A percentile compares a stretch with the other conserved stretches of the same genome.
These are phyloP conservation scores for Maudiozyma saulgeensis DNA, from an alignment of 805 yeast species.

Conservation along the genomic window DNA sequence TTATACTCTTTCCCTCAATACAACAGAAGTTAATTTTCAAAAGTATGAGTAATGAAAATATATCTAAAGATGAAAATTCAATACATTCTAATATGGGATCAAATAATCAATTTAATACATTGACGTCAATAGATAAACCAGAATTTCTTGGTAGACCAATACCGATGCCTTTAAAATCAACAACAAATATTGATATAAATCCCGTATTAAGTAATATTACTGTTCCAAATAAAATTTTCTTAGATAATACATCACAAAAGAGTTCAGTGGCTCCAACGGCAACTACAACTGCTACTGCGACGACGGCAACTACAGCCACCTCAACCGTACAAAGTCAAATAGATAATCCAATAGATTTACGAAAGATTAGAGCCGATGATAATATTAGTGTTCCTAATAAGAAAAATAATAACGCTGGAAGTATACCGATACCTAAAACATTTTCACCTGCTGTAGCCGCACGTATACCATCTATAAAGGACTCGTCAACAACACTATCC, in stretches of 20 bases:
- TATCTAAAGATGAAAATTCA: not conserved
- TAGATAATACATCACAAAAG: not conserved
- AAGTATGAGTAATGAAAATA: not conserved
- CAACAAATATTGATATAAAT: constrained; percentile 24
- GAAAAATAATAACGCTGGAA: not conserved
- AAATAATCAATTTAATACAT: not conserved
- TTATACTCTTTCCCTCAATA: too few species aligned
- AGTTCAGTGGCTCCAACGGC: not conserved
- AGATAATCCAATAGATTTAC: not conserved
- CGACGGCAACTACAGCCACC: not conserved
- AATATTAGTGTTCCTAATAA: not conserved
- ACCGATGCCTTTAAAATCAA: constrained; percentile 19
- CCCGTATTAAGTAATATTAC: constrained; percentile 24
- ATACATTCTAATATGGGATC: not conserved
- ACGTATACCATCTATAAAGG: not conserved
- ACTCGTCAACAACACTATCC: not conserved
- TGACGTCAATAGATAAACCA: constrained; percentile 2
- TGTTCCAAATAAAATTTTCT: constrained; percentile 11
- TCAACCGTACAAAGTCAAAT: not conserved
- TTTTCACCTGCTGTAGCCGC: not conserved
- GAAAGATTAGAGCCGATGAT: not conserved
- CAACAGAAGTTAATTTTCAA: too few species aligned
- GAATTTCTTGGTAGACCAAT: constrained; percentile 19
- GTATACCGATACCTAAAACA: not conserved
- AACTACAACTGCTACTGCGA: not conserved